These are phyloP conservation scores for Ceratobasidium sp. DNA, from an alignment of 1,284 basidiomycete genomes.

Conservation along the genomic window DNA sequence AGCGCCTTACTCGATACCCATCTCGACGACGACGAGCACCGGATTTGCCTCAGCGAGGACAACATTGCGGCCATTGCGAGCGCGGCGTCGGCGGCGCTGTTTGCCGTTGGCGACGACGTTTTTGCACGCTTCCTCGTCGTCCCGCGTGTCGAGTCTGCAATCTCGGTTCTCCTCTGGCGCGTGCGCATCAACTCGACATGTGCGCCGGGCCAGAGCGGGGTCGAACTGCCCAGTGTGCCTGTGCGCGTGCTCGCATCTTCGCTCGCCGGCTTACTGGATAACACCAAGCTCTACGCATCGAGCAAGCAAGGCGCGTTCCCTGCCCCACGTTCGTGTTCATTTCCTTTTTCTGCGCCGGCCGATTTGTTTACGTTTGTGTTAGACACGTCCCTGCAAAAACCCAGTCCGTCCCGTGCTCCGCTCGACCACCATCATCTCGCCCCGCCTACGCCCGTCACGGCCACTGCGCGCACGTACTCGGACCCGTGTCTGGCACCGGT, in stretches of 20 bases:
- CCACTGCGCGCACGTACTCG: constrained; percentile 11
- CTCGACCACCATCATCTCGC: constrained; percentile 18
- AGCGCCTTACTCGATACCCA: constrained; percentile 22
- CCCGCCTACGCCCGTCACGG: constrained; percentile 5
- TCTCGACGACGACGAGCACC: constrained; percentile 25
- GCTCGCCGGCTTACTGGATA: constrained; percentile 37
- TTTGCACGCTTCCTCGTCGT: constrained; percentile 42
- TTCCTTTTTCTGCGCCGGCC: constrained; percentile 4
- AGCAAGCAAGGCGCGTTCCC: constrained; percentile 24
- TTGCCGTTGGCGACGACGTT: constrained; percentile 16
- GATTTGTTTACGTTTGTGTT: constrained; percentile 26
- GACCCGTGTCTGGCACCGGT: constrained; percentile 2
- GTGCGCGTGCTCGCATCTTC: constrained; percentile 35
- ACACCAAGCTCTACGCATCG: constrained; percentile 43
- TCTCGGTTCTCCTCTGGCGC: constrained; percentile 42
- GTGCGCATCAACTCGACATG: constrained; percentile 41
- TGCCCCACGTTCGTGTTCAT: constrained; percentile 25
- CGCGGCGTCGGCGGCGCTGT: constrained; percentile 34
- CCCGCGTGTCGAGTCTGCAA: constrained; percentile 41
- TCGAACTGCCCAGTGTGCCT: constrained; percentile 33
- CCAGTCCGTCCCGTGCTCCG: constrained; percentile 5
- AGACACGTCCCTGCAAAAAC: constrained; percentile 29
- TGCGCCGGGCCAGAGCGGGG: constrained; percentile 18
- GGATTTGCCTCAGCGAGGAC: constrained; percentile 36
- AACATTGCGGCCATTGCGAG: constrained; percentile 32